A percentile compares a stretch with the other conserved stretches of the same genome.
Conservation (phyloP, 306 rosid genomes). For the Erythrophleum fordii region DNA sequence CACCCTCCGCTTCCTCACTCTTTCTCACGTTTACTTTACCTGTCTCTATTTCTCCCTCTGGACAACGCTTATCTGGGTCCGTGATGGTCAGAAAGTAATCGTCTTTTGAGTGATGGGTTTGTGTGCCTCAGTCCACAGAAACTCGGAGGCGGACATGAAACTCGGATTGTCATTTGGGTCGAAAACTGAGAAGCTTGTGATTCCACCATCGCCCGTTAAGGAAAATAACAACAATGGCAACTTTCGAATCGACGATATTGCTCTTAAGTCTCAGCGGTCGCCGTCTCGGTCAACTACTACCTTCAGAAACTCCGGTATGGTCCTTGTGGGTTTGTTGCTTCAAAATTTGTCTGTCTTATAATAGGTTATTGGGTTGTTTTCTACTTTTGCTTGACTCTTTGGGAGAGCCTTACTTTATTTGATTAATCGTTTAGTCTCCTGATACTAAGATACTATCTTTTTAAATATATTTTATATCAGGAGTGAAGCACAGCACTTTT, state of each 20-base stretch:
- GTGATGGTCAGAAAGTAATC: conserved; percentile 46
- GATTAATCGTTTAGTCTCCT: background rate
- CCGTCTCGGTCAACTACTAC: conserved; percentile 54
- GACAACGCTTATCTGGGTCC: conserved; percentile 3
- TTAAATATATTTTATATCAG: background rate
- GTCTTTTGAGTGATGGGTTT: conserved; percentile 70
- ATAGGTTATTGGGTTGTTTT: conserved; percentile 17
- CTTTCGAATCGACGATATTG: conserved; percentile 46
- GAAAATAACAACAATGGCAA: conserved; percentile 47
- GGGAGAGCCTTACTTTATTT: conserved; percentile 1
- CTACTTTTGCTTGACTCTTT: background rate
- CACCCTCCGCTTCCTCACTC: background rate
- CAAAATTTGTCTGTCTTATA: background rate
- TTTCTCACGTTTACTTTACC: background rate
- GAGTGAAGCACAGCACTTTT: background rate
- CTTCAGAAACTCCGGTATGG: conserved; percentile 53
- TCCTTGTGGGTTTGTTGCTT: conserved; percentile 5
- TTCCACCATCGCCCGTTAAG: conserved; percentile 69
- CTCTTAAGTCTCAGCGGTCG: conserved; percentile 53
- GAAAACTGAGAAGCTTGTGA: conserved; percentile 53
- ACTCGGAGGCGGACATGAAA: conserved; percentile 63
- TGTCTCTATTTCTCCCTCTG: conserved; percentile 22
- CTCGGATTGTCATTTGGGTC: conserved; percentile 58
- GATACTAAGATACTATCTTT: background rate
- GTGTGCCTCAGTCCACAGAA: conserved; percentile 63